Percentiles rank a stretch among this genome's conserved stretches.
Conservation (phyloP, 2,329 filamentous ascomycete species). For the Emmonsiellopsis sp. region DNA sequence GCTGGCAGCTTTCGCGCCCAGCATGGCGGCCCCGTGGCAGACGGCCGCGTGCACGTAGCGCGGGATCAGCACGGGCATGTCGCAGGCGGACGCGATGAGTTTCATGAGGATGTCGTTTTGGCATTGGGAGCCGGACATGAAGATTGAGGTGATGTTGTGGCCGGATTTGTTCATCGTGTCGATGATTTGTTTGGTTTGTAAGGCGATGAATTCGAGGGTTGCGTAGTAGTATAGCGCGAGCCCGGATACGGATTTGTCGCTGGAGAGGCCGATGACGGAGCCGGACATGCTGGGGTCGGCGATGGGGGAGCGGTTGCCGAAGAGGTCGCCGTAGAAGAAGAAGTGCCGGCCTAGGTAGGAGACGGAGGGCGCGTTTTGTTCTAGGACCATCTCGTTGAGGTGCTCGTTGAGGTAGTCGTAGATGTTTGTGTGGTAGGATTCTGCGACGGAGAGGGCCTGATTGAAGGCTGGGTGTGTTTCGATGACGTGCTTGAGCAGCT, state of each 20-base stretch:
- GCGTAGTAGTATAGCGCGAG: constrained; percentile 89
- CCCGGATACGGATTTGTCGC: constrained; percentile 77
- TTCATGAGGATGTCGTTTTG: constrained; percentile 90
- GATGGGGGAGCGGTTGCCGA: constrained; percentile 90
- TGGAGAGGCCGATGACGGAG: constrained; percentile 74
- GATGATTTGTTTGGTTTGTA: constrained; percentile 93
- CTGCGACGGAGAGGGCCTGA: constrained; percentile 67
- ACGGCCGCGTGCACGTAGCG: constrained; percentile 92
- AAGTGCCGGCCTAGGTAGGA: constrained; percentile 84
- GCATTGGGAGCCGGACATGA: constrained; percentile 98
- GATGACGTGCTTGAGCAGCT: constrained; percentile 85
- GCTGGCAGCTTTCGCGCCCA: constrained; percentile 93
- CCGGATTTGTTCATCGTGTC: constrained; percentile 87
- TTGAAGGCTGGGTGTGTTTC: constrained; percentile 90
- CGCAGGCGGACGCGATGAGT: constrained; percentile 80
- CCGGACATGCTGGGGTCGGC: constrained; percentile 92
- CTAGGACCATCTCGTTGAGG: constrained; percentile 65
- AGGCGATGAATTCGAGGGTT: constrained; percentile 95
- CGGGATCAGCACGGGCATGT: constrained; percentile 88
- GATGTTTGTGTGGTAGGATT: constrained; percentile 76
- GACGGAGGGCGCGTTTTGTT: constrained; percentile 62
- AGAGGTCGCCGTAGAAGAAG: constrained; percentile 98
- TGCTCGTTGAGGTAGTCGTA: constrained; percentile 93
- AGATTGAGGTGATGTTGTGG: constrained; percentile 82
- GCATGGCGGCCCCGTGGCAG: constrained; percentile 96